Evolutionary conservation across 306 rosid genomes (phyloP), one percentile per base, ranked within the genome.

Genomic region (Cicer bijugum): DNA sequence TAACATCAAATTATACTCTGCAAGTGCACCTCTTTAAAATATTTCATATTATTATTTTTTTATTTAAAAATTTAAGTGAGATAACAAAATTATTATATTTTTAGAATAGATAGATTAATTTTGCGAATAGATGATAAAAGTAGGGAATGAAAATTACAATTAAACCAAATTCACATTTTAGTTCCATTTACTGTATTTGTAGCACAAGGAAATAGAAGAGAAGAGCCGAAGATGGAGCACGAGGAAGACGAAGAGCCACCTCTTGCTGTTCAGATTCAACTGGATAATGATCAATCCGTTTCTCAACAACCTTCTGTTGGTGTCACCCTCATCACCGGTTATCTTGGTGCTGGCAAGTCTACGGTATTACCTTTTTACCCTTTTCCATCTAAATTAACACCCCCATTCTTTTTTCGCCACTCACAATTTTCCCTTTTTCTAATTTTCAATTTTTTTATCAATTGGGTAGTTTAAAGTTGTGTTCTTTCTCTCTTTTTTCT

Each of bases 291-390:
- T 20, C 80, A 65, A 43, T 71, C 84, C 66, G 10, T 38, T 50
- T 56, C 84, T 58, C 81, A 68, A 14, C 63, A 70, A 53, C 14
- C 73, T 69, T 79, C 92, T 5, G 97, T 89, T 53, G 96, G 97
- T 33, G 96, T 94, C 8, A 94, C 96, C 43, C 92, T 94, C 78
- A 89, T 94, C 85, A 94, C 98, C 2, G 98, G 98, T 48, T 94
- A 91, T 69, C 95, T 94, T 9, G 97, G 98, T 80, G 88, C 98
- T 10, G 98, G 98, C 74, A 94, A 94, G 83, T 91, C 98, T 47
- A 94, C 98, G 9, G 96, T 94, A 84, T 28, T 28, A 85, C 83
- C 66, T 75, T 17, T 61, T 23, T 38, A 33, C 12, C 59, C 58
- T 33, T 20, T 20, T 74, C 7, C 40, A 69, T 19, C 40, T 39